A percentile compares a stretch with the other conserved stretches of the same genome.
phyloP scores from a whole-genome alignment of 306 rosid species.

The Prunus campanulata region DNA sequence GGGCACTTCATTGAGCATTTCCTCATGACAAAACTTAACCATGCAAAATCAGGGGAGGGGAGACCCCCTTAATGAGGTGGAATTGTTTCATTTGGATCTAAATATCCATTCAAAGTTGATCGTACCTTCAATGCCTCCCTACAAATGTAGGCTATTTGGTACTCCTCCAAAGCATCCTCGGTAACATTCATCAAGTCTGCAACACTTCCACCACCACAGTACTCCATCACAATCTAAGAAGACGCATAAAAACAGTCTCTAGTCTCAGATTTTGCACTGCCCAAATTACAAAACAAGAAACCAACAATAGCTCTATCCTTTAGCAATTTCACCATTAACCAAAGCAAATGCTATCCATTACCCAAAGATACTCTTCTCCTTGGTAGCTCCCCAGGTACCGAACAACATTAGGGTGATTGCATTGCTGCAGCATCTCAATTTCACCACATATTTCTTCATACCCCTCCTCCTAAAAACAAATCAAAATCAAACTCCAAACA shows the following conservation, averaged over 20 bases:
- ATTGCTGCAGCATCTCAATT: conserved; percentile 97
- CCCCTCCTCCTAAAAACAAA: conserved; percentile 80
- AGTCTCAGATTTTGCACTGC: conserved; percentile 16
- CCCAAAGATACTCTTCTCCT: conserved; percentile 99
- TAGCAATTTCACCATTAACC: neutral
- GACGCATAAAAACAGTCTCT: conserved; percentile 31
- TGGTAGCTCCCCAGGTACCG: conserved; percentile 98
- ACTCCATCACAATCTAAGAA: conserved; percentile 99
- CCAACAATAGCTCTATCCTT: conserved; percentile 4
- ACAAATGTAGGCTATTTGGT: conserved; percentile 91
- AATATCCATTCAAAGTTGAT: neutral
- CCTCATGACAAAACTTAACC: conserved; percentile 7
- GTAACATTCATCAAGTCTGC: conserved; percentile 88
- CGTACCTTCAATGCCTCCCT: conserved; percentile 93
- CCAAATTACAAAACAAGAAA: conserved; percentile 1
- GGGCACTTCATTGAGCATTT: neutral
- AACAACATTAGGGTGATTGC: conserved; percentile 96
- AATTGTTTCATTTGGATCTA: neutral
- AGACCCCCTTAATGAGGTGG: conserved; percentile 3
- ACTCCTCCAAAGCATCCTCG: conserved; percentile 87
- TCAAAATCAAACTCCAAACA: conserved; percentile 18
- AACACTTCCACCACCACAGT: conserved; percentile 99
- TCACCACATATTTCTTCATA: conserved; percentile 98
- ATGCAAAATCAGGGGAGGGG: neutral
- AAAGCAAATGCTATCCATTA: conserved; percentile 30